A percentile compares a stretch with the other conserved stretches of the same genome.
Evolutionary conservation across 2,329 filamentous ascomycete species (phyloP).

Genomic region (Pseudocercospora crystallina): DNA sequence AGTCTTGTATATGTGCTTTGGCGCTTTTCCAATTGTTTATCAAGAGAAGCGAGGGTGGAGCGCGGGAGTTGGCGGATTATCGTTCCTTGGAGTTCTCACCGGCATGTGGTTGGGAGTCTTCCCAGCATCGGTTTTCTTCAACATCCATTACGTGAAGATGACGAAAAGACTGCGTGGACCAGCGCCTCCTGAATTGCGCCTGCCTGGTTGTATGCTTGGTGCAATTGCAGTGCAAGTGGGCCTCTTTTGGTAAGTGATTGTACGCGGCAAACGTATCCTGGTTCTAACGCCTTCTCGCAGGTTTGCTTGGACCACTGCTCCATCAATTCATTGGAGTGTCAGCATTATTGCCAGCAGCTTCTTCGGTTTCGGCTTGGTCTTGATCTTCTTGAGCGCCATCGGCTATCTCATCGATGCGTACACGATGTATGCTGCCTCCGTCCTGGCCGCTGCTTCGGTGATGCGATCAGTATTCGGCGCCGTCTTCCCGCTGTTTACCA

Average conservation of each 20-base stretch:
- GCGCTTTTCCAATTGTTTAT: conserved; percentile 58
- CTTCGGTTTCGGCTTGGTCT: conserved; percentile 35
- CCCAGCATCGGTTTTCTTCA: conserved; percentile 42
- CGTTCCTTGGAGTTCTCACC: conserved; percentile 65
- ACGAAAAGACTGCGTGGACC: conserved; percentile 68
- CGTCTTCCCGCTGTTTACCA: conserved; percentile 58
- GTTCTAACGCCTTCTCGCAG: conserved; percentile 45
- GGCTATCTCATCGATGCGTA: conserved; percentile 57
- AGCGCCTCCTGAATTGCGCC: background rate
- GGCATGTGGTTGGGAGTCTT: conserved; percentile 60
- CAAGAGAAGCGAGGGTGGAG: conserved; percentile 58
- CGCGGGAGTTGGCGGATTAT: conserved; percentile 57
- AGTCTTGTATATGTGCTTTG: conserved; percentile 47
- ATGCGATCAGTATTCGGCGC: conserved; percentile 54
- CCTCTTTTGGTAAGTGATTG: no score
- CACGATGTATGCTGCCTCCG: conserved; percentile 43
- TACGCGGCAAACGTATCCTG: conserved; percentile 7
- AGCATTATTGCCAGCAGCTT: conserved; percentile 40
- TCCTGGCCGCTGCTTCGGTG: conserved; percentile 52
- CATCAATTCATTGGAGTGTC: conserved; percentile 38
- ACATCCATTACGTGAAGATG: conserved; percentile 57
- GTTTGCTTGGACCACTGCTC: conserved; percentile 44
- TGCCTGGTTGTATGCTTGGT: no score
- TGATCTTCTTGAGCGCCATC: background rate
- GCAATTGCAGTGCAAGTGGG: no score